Evolutionary conservation across 2,329 filamentous ascomycete species (phyloP).

Genomic region (Alternaria sp.): DNA sequence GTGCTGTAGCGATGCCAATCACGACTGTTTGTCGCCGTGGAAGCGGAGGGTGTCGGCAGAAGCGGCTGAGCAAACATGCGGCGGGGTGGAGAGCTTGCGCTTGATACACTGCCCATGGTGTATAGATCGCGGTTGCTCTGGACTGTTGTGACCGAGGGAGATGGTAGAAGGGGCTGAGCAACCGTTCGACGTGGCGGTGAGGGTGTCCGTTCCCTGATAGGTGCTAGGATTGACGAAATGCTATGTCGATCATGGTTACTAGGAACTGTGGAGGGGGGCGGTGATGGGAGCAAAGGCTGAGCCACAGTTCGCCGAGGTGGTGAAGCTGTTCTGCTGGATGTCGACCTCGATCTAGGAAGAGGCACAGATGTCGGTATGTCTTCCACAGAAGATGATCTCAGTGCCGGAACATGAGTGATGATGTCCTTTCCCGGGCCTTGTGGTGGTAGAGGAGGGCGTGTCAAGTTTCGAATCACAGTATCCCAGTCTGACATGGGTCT

Average conservation of each 20-base stretch:
- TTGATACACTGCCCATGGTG: conserved; percentile 1
- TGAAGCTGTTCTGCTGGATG: conserved; percentile 14
- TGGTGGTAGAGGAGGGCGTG: conserved; percentile 23
- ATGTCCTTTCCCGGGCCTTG: conserved; percentile 29
- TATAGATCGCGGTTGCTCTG: conserved; percentile 28
- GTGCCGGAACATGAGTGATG: conserved; percentile 38
- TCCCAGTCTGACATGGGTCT: conserved; percentile 50
- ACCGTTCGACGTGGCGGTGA: conserved; percentile 27
- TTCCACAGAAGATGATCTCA: conserved; percentile 24
- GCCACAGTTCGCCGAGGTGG: conserved; percentile 33
- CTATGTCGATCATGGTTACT: conserved; percentile 30
- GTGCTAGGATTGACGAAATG: conserved; percentile 29
- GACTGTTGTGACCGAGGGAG: conserved; percentile 38
- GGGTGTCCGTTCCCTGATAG: conserved; percentile 30
- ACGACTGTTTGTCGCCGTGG: conserved; percentile 30
- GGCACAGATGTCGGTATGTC: conserved; percentile 24
- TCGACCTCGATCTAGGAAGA: conserved; percentile 21
- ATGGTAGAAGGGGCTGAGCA: conserved; percentile 40
- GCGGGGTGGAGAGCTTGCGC: conserved; percentile 11
- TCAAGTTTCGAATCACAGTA: conserved; percentile 41
- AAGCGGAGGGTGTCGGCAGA: conserved; percentile 42
- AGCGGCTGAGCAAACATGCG: conserved; percentile 32
- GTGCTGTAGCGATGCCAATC: conserved; percentile 30
- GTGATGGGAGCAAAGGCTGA: conserved; percentile 40
- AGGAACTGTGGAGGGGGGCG: conserved; percentile 37